phyloP scores from a whole-genome alignment of 176 grass and related monocot genomes.

The Lolium perenne region DNA sequence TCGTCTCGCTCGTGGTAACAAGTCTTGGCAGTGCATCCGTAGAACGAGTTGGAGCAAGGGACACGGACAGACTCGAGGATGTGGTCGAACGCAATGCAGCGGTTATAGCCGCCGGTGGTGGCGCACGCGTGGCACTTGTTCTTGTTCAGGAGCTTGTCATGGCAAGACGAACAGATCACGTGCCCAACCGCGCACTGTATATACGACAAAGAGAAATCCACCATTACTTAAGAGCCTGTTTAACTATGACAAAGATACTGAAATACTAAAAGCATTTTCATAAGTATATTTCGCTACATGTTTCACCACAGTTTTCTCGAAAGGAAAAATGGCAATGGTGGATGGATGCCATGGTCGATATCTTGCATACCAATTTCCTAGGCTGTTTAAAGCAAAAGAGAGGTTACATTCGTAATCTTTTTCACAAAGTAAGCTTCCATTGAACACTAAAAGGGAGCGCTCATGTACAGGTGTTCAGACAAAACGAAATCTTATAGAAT shows the following conservation, averaged over 20 bases:
- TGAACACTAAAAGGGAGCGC: not conserved
- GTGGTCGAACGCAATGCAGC: not conserved
- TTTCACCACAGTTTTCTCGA: no score
- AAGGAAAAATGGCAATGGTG: not conserved
- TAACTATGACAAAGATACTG: no score
- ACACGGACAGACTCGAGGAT: not conserved
- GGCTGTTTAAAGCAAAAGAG: not conserved
- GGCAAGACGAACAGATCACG: constrained; percentile 6
- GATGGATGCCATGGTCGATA: not conserved
- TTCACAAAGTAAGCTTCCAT: not conserved
- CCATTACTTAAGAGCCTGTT: no score
- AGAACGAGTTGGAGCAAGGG: not conserved
- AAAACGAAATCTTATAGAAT: no score
- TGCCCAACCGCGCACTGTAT: not conserved
- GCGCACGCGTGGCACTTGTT: not conserved
- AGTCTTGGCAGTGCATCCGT: not conserved
- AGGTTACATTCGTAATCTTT: not conserved
- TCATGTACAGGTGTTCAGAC: no score
- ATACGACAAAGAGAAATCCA: not conserved
- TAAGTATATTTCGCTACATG: not conserved
- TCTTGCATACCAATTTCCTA: not conserved
- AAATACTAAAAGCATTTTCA: not conserved
- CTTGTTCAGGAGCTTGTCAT: not conserved
- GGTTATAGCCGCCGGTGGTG: not conserved
- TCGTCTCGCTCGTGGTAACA: not conserved